A percentile compares a stretch with the other conserved stretches of the same genome.
Conservation (phyloP, 495 filamentous ascomycete species). For the Symbiotaphrina buchneri region DNA sequence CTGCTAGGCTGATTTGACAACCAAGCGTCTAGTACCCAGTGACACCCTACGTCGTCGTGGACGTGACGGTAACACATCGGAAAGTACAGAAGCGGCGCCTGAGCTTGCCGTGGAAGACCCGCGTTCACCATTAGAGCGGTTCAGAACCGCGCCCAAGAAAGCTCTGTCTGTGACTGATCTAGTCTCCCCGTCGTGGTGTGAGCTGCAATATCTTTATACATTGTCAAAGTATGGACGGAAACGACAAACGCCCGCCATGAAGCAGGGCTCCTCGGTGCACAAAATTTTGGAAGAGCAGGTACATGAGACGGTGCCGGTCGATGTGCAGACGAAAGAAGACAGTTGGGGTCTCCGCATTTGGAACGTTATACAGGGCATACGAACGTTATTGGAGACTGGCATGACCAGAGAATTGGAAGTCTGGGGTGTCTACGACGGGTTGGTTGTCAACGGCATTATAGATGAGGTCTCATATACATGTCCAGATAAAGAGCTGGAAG, state of each 20-base stretch:
- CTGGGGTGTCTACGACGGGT: constrained; percentile 72
- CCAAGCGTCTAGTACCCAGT: constrained; percentile 44
- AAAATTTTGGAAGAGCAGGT: constrained; percentile 69
- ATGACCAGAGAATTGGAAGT: constrained; percentile 77
- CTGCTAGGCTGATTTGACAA: constrained; percentile 28
- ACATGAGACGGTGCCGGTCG: constrained; percentile 48
- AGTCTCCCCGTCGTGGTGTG: constrained; percentile 81
- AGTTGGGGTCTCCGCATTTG: constrained; percentile 62
- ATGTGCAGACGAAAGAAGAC: constrained; percentile 58
- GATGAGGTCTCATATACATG: constrained; percentile 65
- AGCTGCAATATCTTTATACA: constrained; percentile 79
- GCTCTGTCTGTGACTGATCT: constrained; percentile 81
- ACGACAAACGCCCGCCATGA: constrained; percentile 61
- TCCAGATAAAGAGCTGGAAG: constrained; percentile 39
- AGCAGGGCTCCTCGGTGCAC: constrained; percentile 52
- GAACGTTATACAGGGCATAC: constrained; percentile 78
- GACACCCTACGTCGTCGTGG: constrained; percentile 9
- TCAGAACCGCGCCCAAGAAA: constrained; percentile 53
- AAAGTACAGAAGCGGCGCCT: constrained; percentile 4
- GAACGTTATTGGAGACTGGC: constrained; percentile 51
- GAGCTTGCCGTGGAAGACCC: constrained; percentile 12
- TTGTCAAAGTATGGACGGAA: constrained; percentile 57
- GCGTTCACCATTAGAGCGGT: constrained; percentile 46
- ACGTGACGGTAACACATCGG: constrained; percentile 3
- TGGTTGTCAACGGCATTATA: constrained; percentile 74